Conservation (phyloP, 805 yeast species). For the Debaryomyces hansenii region DNA sequence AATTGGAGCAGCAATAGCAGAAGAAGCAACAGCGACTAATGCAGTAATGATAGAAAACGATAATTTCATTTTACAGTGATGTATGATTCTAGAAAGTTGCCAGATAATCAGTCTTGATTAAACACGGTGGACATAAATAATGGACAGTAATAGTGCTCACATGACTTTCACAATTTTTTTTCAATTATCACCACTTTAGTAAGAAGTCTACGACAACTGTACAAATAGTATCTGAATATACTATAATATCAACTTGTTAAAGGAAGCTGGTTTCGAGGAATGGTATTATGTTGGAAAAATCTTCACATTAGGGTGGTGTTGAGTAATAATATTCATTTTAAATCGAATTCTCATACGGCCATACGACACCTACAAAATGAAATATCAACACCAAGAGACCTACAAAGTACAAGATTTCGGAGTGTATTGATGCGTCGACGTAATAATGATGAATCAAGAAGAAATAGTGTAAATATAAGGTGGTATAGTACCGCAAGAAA, state of each 20-base stretch:
- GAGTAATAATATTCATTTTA: not conserved
- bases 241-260: no score
- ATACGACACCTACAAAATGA: not conserved
- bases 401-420: no score
- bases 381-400: no score
- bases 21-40: slow-evolving; percentile 9
- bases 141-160: not conserved
- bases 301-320: not conserved
- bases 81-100: not conserved
- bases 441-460: no score
- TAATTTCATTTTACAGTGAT: slow-evolving; percentile 1
- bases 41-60: slow-evolving; percentile 7
- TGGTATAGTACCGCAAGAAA: not conserved
- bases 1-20: slow-evolving; percentile 7
- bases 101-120: not conserved
- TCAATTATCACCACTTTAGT: not conserved
- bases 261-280: not conserved
- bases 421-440: no score
- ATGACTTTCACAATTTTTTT: not conserved
- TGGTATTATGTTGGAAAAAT: not conserved
- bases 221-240: no score
- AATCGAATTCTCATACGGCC: not conserved
- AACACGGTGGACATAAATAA: slow-evolving; percentile 2
- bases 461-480: no score
- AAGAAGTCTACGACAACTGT: not conserved